A percentile compares a stretch with the other conserved stretches of the same genome.
Conservation (phyloP, 345 rosid genomes). For the Raphanus raphanistrum region DNA sequence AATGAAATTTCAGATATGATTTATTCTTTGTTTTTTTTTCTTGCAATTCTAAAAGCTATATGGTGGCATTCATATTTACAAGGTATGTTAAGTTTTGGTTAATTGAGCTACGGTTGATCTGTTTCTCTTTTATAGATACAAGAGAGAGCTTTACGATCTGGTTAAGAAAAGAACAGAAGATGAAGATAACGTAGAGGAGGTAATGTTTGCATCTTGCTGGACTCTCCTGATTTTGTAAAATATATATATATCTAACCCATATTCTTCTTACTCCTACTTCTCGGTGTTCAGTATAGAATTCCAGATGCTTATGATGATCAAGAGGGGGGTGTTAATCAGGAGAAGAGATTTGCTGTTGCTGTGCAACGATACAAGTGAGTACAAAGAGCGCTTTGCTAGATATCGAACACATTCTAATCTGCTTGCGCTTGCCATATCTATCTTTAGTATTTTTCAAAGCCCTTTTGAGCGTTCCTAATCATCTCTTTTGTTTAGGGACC, state of each 20-base stretch:
- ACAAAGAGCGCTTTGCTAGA: slow-evolving; percentile 19
- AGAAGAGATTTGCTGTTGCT: slow-evolving; percentile 93
- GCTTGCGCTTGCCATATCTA: slow-evolving; percentile 9
- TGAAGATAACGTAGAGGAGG: slow-evolving; percentile 67
- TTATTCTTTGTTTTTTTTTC: background rate
- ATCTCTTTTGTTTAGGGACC: slow-evolving; percentile 47
- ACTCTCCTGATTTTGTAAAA: background rate
- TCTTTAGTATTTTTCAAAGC: background rate
- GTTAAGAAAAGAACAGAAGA: slow-evolving; percentile 77
- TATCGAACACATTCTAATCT: slow-evolving; percentile 10
- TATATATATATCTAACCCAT: slow-evolving; percentile 17
- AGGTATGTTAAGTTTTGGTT: slow-evolving; percentile 13
- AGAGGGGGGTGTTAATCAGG: slow-evolving; percentile 81
- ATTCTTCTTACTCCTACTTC: slow-evolving; percentile 12
- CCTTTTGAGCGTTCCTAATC: slow-evolving; percentile 9
- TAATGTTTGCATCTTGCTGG: slow-evolving; percentile 38
- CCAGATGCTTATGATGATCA: slow-evolving; percentile 99
- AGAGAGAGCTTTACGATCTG: slow-evolving; percentile 81
- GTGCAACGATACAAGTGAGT: slow-evolving; percentile 81
- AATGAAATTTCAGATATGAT: background rate
- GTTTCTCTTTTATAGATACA: slow-evolving; percentile 56
- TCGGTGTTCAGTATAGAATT: slow-evolving; percentile 71
- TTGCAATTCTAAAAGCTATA: background rate
- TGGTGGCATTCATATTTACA: slow-evolving; percentile 1
- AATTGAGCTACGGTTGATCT: slow-evolving; percentile 12